Conservation (phyloP, 2,329 filamentous ascomycete genomes). For the Aspergillus sclerotialis region DNA sequence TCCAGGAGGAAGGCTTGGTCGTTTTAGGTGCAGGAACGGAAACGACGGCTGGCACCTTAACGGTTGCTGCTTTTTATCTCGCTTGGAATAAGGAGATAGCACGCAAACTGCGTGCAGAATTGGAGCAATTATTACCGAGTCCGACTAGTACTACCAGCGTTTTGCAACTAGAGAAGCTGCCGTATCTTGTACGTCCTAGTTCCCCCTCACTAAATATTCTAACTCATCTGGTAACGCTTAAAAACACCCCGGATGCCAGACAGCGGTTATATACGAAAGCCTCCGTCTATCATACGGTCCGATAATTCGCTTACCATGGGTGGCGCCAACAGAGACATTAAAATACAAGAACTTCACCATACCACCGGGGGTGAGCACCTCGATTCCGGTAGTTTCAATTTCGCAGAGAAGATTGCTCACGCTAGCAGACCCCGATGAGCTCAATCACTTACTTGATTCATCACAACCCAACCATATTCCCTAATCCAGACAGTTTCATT, state of each 20-base stretch:
- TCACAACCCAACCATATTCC: background rate
- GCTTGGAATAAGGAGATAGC: slow-evolving; percentile 9
- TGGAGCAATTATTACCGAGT: slow-evolving; percentile 8
- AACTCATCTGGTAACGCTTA: no score
- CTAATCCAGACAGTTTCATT: background rate
- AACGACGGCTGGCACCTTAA: slow-evolving; percentile 14
- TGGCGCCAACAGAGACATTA: background rate
- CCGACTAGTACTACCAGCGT: slow-evolving; percentile 4
- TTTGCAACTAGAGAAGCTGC: slow-evolving; percentile 14
- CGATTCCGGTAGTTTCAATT: no score
- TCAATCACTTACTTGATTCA: background rate
- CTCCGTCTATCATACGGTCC: background rate
- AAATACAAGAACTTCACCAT: background rate
- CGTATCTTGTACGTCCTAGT: slow-evolving; percentile 8
- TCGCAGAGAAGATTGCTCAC: background rate
- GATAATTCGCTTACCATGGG: background rate
- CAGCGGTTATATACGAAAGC: background rate
- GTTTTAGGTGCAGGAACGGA: slow-evolving; percentile 19
- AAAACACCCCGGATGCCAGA: no score
- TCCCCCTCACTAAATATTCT: no score
- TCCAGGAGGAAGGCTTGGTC: slow-evolving; percentile 13
- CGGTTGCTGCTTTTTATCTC: slow-evolving; percentile 12
- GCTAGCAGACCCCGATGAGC: background rate
- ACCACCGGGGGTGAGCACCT: background rate
- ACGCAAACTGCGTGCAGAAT: slow-evolving; percentile 10